Conservation (phyloP, 768 basidiomycete genomes). For the Xanthoconium purpureum region DNA sequence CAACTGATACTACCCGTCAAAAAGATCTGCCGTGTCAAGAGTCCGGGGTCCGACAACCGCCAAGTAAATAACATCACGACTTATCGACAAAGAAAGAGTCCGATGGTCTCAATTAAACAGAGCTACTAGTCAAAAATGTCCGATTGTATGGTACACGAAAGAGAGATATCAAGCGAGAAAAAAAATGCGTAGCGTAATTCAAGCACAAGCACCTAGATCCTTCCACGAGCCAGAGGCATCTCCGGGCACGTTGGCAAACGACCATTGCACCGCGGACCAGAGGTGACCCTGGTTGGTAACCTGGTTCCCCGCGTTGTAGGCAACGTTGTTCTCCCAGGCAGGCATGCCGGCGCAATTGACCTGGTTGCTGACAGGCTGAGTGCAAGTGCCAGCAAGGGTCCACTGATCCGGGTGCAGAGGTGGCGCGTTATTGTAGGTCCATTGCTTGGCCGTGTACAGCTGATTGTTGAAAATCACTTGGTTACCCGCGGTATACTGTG, state of each 20-base stretch:
- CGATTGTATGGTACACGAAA: too few relatives aligned
- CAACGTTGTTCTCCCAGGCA: constrained; percentile 15
- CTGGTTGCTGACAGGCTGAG: constrained; percentile 23
- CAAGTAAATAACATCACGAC: neutral
- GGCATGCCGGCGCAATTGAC: constrained; percentile 20
- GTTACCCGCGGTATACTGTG: constrained; percentile 24
- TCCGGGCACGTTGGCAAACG: constrained; percentile 16
- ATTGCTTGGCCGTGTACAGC: constrained; percentile 25
- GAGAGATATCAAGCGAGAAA: too few relatives aligned
- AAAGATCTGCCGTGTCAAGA: neutral
- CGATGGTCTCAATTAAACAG: too few relatives aligned
- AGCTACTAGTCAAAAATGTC: too few relatives aligned
- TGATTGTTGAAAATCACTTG: constrained; percentile 21
- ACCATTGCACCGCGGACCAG: constrained; percentile 29
- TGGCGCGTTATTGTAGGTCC: constrained; percentile 24
- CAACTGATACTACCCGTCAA: neutral
- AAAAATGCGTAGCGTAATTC: neutral
- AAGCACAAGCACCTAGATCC: constrained; percentile 22
- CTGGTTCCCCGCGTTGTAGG: constrained; percentile 16
- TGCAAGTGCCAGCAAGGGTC: constrained; percentile 5
- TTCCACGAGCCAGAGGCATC: constrained; percentile 28
- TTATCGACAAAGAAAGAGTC: too few relatives aligned
- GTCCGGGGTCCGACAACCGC: neutral
- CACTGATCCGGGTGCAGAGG: constrained; percentile 17
- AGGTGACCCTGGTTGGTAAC: constrained; percentile 16